These are phyloP conservation scores for Aspergillus versicolor DNA, from an alignment of 2,329 filamentous ascomycete genomes.

Conservation along the genomic window DNA sequence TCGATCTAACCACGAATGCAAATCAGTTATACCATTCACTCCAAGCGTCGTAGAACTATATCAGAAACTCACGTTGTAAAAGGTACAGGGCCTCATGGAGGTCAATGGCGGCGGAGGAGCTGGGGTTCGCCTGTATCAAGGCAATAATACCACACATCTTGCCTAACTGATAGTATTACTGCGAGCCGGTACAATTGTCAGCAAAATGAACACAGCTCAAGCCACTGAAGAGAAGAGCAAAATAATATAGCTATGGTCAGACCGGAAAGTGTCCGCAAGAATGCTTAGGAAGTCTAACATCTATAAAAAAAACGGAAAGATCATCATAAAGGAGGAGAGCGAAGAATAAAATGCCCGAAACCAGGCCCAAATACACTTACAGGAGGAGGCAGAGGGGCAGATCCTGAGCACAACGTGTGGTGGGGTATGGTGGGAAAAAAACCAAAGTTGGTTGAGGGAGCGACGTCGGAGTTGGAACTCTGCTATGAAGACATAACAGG, in stretches of 20 bases:
- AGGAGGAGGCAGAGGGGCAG: conserved; percentile 3
- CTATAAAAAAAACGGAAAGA: conserved; percentile 43
- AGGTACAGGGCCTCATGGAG: conserved; percentile 71
- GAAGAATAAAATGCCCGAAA: conserved; percentile 1
- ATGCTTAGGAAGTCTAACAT: conserved; percentile 51
- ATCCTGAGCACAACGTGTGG: conserved; percentile 19
- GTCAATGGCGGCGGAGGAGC: conserved; percentile 57
- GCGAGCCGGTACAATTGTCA: conserved; percentile 21
- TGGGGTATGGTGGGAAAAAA: conserved; percentile 18
- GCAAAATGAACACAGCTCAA: conserved; percentile 13
- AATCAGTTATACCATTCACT: conserved; percentile 22
- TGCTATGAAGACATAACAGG: conserved; percentile 23
- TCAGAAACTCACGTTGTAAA: conserved; percentile 53
- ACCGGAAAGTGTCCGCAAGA: conserved; percentile 42
- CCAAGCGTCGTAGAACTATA: neutral
- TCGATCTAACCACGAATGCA: conserved; percentile 49
- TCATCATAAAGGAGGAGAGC: conserved; percentile 35
- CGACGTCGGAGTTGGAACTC: conserved; percentile 8
- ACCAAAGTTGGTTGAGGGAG: conserved; percentile 8
- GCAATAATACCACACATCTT: conserved; percentile 64
- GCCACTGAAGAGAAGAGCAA: conserved; percentile 11
- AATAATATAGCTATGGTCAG: conserved; percentile 24
- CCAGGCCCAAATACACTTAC: conserved; percentile 22
- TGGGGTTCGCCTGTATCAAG: conserved; percentile 59
- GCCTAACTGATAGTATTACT: conserved; percentile 21